These are phyloP conservation scores for Ceratocystis destructans DNA, from an alignment of 2,329 filamentous ascomycete species.

Conservation along the genomic window DNA sequence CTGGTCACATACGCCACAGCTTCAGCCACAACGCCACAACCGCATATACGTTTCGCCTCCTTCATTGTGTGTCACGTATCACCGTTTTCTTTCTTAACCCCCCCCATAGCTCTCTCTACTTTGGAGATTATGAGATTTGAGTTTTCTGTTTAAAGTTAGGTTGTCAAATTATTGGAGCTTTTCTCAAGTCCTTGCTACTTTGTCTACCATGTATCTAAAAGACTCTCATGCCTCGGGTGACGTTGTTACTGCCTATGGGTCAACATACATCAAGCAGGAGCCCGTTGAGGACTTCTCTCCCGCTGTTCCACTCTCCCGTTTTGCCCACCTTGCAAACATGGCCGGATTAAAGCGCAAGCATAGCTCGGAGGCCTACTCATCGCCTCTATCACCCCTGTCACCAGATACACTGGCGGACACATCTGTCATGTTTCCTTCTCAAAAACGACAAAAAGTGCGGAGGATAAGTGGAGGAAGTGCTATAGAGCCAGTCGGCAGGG, in stretches of 20 bases:
- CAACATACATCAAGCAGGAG: slow-evolving; percentile 17
- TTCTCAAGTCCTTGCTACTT: not conserved
- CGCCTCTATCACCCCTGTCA: slow-evolving; percentile 15
- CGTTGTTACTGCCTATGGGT: slow-evolving; percentile 8
- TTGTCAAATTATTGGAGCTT: not conserved
- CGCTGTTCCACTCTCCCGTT: slow-evolving; percentile 1
- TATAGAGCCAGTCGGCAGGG: not conserved
- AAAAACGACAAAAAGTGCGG: slow-evolving; percentile 13
- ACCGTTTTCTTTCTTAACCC: not conserved
- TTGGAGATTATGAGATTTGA: slow-evolving; percentile 3
- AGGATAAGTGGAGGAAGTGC: slow-evolving; percentile 3
- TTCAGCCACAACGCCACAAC: slow-evolving; percentile 9
- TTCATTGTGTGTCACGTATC: not conserved
- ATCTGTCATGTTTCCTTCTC: slow-evolving; percentile 10
- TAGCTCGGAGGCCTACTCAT: slow-evolving; percentile 13
- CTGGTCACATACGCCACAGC: not conserved
- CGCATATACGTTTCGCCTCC: not conserved
- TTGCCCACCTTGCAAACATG: not conserved
- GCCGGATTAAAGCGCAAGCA: slow-evolving; percentile 17
- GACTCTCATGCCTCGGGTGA: not conserved
- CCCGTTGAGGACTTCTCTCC: slow-evolving; percentile 12
- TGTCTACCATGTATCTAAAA: slow-evolving; percentile 6
- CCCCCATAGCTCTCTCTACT: not conserved
- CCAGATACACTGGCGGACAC: slow-evolving; percentile 9
- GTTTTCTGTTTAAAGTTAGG: not conserved